Evolutionary conservation across 768 basidiomycete species (phyloP).

Genomic region (Rhizopogon vinicolor): DNA sequence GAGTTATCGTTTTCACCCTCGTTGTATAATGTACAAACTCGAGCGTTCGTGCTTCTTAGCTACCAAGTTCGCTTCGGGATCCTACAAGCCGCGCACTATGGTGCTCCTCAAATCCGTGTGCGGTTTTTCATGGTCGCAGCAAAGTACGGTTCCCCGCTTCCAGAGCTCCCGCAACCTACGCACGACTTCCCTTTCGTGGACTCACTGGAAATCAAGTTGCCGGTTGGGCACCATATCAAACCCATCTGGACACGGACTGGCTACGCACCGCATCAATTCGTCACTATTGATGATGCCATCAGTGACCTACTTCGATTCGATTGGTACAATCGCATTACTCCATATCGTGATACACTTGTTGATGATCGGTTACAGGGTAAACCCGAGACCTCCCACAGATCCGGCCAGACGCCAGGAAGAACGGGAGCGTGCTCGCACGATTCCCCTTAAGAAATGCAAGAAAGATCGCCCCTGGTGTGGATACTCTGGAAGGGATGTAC

Average conservation of each 20-base stretch:
- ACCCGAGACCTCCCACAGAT: constrained; percentile 10
- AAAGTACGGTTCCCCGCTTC: constrained; percentile 29
- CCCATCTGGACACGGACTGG: constrained; percentile 47
- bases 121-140: constrained; percentile 48
- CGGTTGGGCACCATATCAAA: constrained; percentile 31
- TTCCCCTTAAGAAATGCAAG: constrained; percentile 31
- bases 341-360: not conserved
- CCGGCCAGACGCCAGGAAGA: constrained; percentile 9
- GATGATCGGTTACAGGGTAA: constrained; percentile 12
- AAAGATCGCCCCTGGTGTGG: constrained; percentile 32
- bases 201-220: constrained; percentile 46
- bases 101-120: constrained; percentile 40
- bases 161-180: constrained; percentile 37
- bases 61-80: constrained; percentile 41
- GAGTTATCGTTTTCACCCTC: constrained; percentile 7
- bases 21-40: not conserved
- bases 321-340: constrained; percentile 42
- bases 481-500: constrained; percentile 15
- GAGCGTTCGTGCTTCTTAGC: constrained; percentile 15
- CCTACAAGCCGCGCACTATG: constrained; percentile 45
- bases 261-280: constrained; percentile 48
- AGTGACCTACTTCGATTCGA: constrained; percentile 69
- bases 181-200: constrained; percentile 38
- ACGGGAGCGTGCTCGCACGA: constrained; percentile 16
- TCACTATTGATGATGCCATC: constrained; percentile 71